Evolutionary conservation across 805 yeast genomes (phyloP), one percentile per base, ranked within the genome.

Genomic region (Metschnikowia colocasiae): DNA sequence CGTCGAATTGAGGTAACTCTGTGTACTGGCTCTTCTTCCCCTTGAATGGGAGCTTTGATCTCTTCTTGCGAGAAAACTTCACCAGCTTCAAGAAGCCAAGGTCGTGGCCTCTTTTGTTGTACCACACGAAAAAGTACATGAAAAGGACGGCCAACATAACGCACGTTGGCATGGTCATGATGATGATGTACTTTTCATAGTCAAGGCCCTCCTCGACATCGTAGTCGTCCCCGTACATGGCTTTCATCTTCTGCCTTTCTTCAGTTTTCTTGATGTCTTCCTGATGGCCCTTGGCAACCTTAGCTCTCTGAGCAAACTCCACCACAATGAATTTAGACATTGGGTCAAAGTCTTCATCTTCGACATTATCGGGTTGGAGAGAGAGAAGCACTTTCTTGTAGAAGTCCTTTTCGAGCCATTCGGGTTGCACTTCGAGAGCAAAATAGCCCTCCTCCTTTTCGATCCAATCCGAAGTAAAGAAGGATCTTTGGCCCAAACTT

Each of bases 381-480:
- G 91, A 73, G 35, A 89, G 66, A 42, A 83, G 70, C 10, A 86
- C 82, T 51, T 76, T 75, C 57, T 78, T 79, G 55, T 73, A 78
- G 54, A 68, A 63, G 3, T 76, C 83, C 32, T 71, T 71, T 12
- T 57, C 52, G 27, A 88, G 67, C 91, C 95, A 88, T 10, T 74
- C 80, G 47, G 78, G 80, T 31, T 75, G 62, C 34, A 87, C 67
- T 32, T 79, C 79, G 35, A 89, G 61, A 3, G 92, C 82, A 54
- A 67, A 79, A 55, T 71, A 76, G 12, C 96, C 97, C 48, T 78
- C 76, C 19, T 69, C 69, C 50, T 77, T 79, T 5, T 58, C 48
- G 7, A 87, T 43, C 96, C 96, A 89, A 6, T 84, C 94, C 6
- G 90, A 74, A 1, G 80, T 65, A 66, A 69, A 85, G 59, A 88